phyloP scores from a whole-genome alignment of 257 asterid species.

The Przewalskia tangutica region DNA sequence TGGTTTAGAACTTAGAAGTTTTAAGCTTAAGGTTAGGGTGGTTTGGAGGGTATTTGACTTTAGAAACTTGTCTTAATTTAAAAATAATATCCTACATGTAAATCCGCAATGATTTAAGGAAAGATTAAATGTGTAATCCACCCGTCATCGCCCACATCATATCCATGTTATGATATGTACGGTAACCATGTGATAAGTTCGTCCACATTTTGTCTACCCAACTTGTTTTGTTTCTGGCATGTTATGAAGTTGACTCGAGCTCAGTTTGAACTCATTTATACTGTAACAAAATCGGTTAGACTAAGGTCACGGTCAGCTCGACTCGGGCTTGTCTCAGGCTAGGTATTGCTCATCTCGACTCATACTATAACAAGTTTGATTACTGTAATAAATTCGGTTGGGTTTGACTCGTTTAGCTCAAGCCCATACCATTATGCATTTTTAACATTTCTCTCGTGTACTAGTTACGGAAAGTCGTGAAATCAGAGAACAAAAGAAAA shows the following conservation, averaged over 20 bases:
- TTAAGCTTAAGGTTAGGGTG: not conserved
- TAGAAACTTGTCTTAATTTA: not conserved
- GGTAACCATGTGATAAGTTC: not conserved
- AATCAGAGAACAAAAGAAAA: too few species aligned
- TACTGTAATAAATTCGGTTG: too few species aligned
- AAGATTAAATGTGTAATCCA: not conserved
- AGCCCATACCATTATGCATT: too few species aligned
- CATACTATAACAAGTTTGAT: too few species aligned
- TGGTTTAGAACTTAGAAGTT: not conserved
- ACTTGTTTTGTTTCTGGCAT: not conserved
- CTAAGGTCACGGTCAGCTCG: too few species aligned
- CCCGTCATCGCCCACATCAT: not conserved
- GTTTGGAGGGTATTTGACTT: not conserved
- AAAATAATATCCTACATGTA: not conserved
- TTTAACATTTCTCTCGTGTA: too few species aligned
- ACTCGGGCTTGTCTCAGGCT: too few species aligned
- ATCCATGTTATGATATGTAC: not conserved
- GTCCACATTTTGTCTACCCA: not conserved
- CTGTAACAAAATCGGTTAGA: not conserved
- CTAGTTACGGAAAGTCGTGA: too few species aligned
- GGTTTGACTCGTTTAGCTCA: too few species aligned
- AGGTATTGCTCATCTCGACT: too few species aligned
- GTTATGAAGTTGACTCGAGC: not conserved
- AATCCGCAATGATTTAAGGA: not conserved
- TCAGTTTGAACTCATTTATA: not conserved